phyloP scores from a whole-genome alignment of 371 early-diverging fungal genomes.

The Mucor indicus region DNA sequence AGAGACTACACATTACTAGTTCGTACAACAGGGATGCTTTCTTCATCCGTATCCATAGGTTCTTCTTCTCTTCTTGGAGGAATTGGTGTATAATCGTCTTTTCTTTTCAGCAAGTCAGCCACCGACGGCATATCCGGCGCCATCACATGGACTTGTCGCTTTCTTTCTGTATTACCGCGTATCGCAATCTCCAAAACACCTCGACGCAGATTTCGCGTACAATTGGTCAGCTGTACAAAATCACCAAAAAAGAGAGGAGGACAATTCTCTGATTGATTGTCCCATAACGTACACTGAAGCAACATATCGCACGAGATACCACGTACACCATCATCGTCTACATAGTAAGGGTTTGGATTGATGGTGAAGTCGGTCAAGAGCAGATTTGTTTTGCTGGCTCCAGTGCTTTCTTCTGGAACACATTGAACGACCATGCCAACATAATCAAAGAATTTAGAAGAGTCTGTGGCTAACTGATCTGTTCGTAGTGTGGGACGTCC shows the following conservation, averaged over 20 bases:
- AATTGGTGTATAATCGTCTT: neutral
- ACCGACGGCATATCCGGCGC: neutral
- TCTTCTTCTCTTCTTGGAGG: neutral
- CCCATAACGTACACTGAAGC: conserved; percentile 23
- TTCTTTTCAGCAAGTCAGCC: neutral
- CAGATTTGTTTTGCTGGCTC: neutral
- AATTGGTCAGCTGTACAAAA: neutral
- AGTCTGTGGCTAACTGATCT: neutral
- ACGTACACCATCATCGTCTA: neutral
- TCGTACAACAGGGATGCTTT: neutral
- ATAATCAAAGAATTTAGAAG: conserved; percentile 1
- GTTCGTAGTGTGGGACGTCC: neutral
- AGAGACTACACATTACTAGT: neutral
- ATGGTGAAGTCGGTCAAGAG: conserved; percentile 26
- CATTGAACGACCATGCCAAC: conserved; percentile 3
- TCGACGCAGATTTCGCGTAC: neutral
- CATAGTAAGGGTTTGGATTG: conserved; percentile 5
- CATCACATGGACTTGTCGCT: neutral
- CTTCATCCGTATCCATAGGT: too few species aligned
- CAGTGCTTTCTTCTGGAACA: neutral
- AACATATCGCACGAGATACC: conserved; percentile 4
- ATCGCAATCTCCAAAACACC: neutral
- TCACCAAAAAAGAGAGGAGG: neutral
- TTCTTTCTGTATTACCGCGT: neutral
- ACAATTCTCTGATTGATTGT: conserved; percentile 12